Evolutionary conservation across 257 asterid genomes (phyloP).

Genomic region (Solanum pimpinellifolium): DNA sequence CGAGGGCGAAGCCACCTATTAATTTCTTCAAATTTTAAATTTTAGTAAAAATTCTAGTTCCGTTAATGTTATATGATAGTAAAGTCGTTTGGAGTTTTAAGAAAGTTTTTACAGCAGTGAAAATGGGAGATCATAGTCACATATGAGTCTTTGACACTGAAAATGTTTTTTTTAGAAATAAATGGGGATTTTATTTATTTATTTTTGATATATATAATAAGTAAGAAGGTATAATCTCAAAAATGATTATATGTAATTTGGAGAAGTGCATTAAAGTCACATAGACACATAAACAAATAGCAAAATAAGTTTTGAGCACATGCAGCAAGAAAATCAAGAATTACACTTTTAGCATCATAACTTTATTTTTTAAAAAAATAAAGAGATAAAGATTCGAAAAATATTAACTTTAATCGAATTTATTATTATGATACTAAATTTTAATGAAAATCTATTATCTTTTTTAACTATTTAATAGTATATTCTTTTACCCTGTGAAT

Average conservation of each 20-base stretch:
- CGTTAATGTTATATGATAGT: rapidly evolving
- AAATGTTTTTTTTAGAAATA: not conserved
- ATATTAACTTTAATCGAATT: too few species aligned
- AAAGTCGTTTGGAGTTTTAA: not conserved
- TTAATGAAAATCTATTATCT: rapidly evolving
- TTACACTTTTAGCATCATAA: not conserved
- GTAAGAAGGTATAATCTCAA: too few species aligned
- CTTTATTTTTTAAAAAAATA: rapidly evolving
- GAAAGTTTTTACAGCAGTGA: not conserved
- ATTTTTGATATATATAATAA: too few species aligned
- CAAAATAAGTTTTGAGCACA: not conserved
- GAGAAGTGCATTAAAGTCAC: not conserved
- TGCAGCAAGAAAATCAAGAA: not conserved
- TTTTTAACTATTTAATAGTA: too few species aligned
- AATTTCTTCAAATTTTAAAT: rapidly evolving
- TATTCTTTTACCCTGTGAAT: too few species aligned
- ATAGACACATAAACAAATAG: not conserved
- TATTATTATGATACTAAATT: rapidly evolving
- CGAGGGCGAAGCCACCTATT: rapidly evolving
- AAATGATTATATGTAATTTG: too few species aligned
- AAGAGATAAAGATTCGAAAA: too few species aligned
- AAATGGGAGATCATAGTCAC: not conserved
- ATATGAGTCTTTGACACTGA: not conserved
- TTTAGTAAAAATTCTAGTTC: rapidly evolving
- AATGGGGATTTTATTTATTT: not conserved